These are phyloP conservation scores for Schizophyllum commune DNA, from an alignment of 1,284 basidiomycete genomes.

Conservation along the genomic window DNA sequence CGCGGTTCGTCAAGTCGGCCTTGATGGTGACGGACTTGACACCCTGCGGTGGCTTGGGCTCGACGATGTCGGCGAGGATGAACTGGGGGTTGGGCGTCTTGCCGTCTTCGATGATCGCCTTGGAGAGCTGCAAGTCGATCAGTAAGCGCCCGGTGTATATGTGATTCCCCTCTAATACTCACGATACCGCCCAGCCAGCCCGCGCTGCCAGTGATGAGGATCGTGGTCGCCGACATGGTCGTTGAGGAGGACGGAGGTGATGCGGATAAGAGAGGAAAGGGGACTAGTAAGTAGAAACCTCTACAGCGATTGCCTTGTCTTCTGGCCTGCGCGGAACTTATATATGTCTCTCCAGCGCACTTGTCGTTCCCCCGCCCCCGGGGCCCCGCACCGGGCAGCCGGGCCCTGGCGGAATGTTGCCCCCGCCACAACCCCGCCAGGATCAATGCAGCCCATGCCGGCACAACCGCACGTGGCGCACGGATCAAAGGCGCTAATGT, in stretches of 20 bases:
- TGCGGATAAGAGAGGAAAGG: too few relatives aligned
- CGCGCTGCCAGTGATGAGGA: slow-evolving; percentile 53
- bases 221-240: slow-evolving; percentile 18
- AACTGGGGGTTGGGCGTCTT: slow-evolving; percentile 34
- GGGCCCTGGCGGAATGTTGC: not conserved
- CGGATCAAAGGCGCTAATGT: not conserved
- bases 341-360: not conserved
- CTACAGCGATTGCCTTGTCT: not conserved
- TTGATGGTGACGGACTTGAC: slow-evolving; percentile 34
- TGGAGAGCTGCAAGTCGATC: slow-evolving; percentile 23
- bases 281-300: not conserved
- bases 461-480: not conserved
- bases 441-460: not conserved
- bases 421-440: not conserved
- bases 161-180: slow-evolving; percentile 9
- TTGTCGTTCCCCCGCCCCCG: not conserved
- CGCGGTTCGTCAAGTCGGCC: slow-evolving; percentile 40
- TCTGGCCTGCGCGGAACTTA: not conserved
- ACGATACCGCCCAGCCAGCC: slow-evolving; percentile 40
- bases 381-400: not conserved
- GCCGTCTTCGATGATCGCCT: slow-evolving; percentile 25
- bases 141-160: not conserved
- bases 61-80: slow-evolving; percentile 48
- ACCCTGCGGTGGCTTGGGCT: slow-evolving; percentile 34
- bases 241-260: not conserved